These are phyloP conservation scores for Phytophthora agathidicida DNA, from an alignment of 352 stramenopile species.

Conservation along the genomic window DNA sequence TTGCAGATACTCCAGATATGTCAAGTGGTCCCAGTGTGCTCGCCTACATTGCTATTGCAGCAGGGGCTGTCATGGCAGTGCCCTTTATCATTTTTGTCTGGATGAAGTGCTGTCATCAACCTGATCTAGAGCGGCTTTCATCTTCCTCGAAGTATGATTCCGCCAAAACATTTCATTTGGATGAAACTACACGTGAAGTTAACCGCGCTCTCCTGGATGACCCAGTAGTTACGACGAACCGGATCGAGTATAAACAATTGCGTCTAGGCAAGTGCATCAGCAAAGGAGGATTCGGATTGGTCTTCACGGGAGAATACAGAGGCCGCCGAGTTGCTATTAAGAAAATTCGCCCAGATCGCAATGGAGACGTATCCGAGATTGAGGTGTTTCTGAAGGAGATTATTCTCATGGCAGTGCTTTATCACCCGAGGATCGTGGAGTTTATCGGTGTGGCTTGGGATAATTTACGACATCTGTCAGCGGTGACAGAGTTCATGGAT, in stretches of 20 bases:
- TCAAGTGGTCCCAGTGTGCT: constrained; percentile 21
- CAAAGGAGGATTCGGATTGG: constrained; percentile 37
- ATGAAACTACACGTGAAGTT: constrained; percentile 23
- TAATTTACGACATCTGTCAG: constrained; percentile 46
- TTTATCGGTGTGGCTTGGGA: constrained; percentile 49
- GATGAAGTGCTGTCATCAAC: constrained; percentile 21
- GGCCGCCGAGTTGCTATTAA: constrained; percentile 38
- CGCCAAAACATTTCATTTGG: constrained; percentile 10
- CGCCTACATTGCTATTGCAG: constrained; percentile 23
- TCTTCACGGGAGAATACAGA: constrained; percentile 35
- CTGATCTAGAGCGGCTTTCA: constrained; percentile 16
- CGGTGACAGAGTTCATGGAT: constrained; percentile 73
- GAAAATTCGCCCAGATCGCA: constrained; percentile 35
- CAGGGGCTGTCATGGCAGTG: constrained; percentile 13
- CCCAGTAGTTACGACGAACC: constrained; percentile 41
- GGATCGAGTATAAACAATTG: constrained; percentile 38
- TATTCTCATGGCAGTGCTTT: constrained; percentile 44
- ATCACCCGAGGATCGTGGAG: constrained; percentile 40
- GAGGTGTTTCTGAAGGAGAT: constrained; percentile 39
- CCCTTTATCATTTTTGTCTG: constrained; percentile 29
- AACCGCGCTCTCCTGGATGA: constrained; percentile 25
- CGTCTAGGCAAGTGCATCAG: constrained; percentile 38
- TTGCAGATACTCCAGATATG: constrained; percentile 4
- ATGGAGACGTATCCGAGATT: constrained; percentile 25
- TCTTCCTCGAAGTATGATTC: constrained; percentile 28